A percentile compares a stretch with the other conserved stretches of the same genome.
Conservation (phyloP, 768 basidiomycete genomes). For the Kwoniella mangroviensis region DNA sequence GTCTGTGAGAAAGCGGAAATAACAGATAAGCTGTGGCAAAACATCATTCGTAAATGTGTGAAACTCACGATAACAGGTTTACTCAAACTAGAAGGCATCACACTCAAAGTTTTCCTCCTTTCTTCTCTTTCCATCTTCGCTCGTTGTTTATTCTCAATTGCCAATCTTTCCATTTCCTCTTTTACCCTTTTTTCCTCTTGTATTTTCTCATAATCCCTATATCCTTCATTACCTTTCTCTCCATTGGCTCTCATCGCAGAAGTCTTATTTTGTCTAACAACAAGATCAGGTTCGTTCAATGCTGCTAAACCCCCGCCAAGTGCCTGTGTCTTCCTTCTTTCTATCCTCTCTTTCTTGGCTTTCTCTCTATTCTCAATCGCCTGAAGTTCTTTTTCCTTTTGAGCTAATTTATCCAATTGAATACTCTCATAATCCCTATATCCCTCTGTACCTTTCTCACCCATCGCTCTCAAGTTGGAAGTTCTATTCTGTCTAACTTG, state of each 20-base stretch:
- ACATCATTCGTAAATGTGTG: no score
- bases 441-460: constrained; percentile 2
- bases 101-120: constrained; percentile 33
- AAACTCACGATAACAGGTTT: constrained; percentile 39
- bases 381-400: background rate
- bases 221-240: constrained; percentile 10
- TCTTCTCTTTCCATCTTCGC: constrained; percentile 8
- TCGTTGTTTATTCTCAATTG: constrained; percentile 20
- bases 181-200: background rate
- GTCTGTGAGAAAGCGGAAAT: constrained; percentile 17
- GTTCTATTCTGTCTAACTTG: background rate
- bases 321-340: constrained; percentile 9
- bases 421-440: background rate
- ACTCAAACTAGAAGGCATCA: constrained; percentile 28
- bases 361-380: constrained; percentile 2
- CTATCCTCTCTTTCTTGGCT: constrained; percentile 6
- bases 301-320: background rate
- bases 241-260: constrained; percentile 8
- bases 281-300: constrained; percentile 1
- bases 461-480: background rate
- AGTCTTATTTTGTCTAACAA: constrained; percentile 10
- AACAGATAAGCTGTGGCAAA: background rate
- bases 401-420: background rate
- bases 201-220: constrained; percentile 4
- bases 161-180: constrained; percentile 12